Evolutionary conservation across 371 early-diverging fungal genomes (phyloP).

Genomic region (Gilbertella persicaria): DNA sequence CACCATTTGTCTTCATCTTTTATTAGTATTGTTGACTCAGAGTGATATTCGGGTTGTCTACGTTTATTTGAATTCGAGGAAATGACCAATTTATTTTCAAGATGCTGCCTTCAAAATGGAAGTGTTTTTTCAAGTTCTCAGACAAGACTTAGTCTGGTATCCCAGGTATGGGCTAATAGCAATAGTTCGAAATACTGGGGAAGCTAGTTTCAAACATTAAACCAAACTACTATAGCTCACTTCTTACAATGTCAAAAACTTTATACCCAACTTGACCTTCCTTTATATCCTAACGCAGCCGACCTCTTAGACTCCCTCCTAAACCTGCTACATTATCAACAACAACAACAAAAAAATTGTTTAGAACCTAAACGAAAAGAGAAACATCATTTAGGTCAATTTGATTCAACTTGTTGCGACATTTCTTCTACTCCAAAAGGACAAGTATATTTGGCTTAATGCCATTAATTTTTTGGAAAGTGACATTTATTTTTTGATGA

Average conservation of each 20-base stretch:
- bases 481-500: not conserved
- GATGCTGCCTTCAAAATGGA: constrained; percentile 8
- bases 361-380: constrained; percentile 6
- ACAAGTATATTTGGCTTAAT: too few relatives aligned
- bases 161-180: constrained; percentile 11
- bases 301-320: constrained; percentile 16
- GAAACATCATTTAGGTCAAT: constrained; percentile 7
- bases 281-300: constrained; percentile 18
- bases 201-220: constrained; percentile 8
- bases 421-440: too few relatives aligned
- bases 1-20: constrained; percentile 14
- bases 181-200: constrained; percentile 6
- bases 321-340: constrained; percentile 11
- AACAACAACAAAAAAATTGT: too few relatives aligned
- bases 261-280: constrained; percentile 18
- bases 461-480: constrained; percentile 1
- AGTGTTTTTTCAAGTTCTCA: constrained; percentile 11
- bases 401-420: too few relatives aligned
- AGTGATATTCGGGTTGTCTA: constrained; percentile 7
- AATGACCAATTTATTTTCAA: constrained; percentile 8
- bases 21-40: constrained; percentile 7
- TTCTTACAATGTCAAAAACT: constrained; percentile 13
- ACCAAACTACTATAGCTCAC: constrained; percentile 15
- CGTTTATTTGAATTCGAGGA: constrained; percentile 9
- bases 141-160: constrained; percentile 8